phyloP scores from a whole-genome alignment of 176 grass and related monocot species.

The Avena eriantha region DNA sequence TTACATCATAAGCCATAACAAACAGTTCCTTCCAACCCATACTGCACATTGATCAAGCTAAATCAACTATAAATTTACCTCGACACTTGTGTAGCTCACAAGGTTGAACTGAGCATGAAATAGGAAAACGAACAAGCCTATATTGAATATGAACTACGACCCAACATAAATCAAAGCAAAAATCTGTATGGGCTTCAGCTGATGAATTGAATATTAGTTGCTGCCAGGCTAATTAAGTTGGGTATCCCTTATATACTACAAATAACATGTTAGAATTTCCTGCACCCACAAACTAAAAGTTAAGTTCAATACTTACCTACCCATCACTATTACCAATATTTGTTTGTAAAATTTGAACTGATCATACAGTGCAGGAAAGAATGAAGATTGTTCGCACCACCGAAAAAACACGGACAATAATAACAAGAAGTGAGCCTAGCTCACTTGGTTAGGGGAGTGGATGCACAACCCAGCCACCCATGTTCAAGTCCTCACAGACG shows the following conservation, averaged over 20 bases:
- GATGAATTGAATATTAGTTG: neutral
- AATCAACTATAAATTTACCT: conserved; percentile 18
- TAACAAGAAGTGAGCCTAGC: too few relatives aligned
- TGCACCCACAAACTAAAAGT: neutral
- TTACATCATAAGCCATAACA: neutral
- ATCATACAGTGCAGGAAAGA: neutral
- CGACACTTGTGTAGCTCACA: neutral
- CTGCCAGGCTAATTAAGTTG: neutral
- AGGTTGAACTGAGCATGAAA: neutral
- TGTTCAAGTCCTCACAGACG: too few relatives aligned
- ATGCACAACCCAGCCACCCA: too few relatives aligned
- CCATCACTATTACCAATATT: neutral
- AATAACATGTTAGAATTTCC: neutral
- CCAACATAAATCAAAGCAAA: neutral
- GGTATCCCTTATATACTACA: neutral
- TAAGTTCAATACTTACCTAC: conserved; percentile 15
- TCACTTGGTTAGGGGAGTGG: too few relatives aligned
- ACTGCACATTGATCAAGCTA: neutral
- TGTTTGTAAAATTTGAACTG: neutral
- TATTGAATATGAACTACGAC: conserved; percentile 9
- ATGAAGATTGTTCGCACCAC: neutral
- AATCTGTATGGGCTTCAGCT: neutral
- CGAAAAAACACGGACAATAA: neutral
- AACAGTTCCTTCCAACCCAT: neutral
- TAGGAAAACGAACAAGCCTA: neutral